Evolutionary conservation across 371 early-diverging fungal species (phyloP).

Genomic region (Circinella minor): DNA sequence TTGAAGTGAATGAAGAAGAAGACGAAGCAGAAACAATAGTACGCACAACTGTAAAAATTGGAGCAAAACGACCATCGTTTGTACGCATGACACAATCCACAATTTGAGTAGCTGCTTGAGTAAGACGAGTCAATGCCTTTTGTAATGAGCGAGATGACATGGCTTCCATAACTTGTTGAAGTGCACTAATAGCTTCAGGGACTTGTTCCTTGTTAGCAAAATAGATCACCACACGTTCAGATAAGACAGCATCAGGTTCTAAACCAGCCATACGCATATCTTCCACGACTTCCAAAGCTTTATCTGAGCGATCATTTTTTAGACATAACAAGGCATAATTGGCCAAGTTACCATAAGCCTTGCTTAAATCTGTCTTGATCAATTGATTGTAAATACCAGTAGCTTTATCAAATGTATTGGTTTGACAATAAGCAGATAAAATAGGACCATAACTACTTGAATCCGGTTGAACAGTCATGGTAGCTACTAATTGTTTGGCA

Average conservation of each 20-base stretch:
- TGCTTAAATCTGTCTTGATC: constrained; percentile 40
- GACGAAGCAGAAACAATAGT: constrained; percentile 5
- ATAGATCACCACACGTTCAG: constrained; percentile 17
- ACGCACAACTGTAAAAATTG: constrained; percentile 8
- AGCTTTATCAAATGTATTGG: constrained; percentile 21
- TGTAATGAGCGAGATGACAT: constrained; percentile 33
- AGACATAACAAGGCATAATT: constrained; percentile 47
- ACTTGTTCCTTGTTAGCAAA: constrained; percentile 19
- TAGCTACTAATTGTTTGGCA: constrained; percentile 39
- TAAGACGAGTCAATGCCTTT: constrained; percentile 29
- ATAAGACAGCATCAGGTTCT: constrained; percentile 21
- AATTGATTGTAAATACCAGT: constrained; percentile 32
- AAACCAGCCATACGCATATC: constrained; percentile 37
- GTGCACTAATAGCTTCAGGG: constrained; percentile 33
- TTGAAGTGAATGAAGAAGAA: not conserved
- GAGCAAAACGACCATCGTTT: not conserved
- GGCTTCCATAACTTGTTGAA: constrained; percentile 27
- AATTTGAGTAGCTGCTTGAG: constrained; percentile 16
- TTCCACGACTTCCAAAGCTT: constrained; percentile 30
- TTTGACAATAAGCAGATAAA: constrained; percentile 45
- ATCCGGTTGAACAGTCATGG: constrained; percentile 37
- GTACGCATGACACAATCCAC: not conserved
- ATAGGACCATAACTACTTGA: constrained; percentile 48
- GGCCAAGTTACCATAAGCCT: constrained; percentile 50
- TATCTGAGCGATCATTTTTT: constrained; percentile 18